A percentile compares a stretch with the other conserved stretches of the same genome.
Evolutionary conservation across 441 rosid species (phyloP).

Genomic region (Raphanus hybrid): DNA sequence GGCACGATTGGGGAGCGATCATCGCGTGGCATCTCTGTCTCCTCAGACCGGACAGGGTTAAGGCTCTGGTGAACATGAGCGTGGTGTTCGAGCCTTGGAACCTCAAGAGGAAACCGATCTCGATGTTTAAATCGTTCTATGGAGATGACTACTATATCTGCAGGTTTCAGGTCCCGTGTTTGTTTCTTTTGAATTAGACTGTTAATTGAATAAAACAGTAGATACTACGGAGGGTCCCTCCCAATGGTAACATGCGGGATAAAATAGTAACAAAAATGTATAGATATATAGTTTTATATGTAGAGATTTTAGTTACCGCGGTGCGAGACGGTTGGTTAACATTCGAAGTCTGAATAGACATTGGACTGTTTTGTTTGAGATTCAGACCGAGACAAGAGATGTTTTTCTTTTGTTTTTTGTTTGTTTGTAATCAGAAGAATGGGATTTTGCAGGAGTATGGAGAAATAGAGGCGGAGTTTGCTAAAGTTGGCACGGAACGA

Average conservation of each 20-base stretch:
- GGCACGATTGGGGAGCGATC: conserved; percentile 80
- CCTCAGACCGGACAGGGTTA: conserved; percentile 71
- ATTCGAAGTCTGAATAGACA: background rate
- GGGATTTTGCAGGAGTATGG: conserved; percentile 57
- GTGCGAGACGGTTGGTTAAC: no score
- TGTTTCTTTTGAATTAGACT: conserved; percentile 1
- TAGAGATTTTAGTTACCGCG: no score
- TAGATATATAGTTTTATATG: no score
- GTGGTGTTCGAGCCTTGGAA: conserved; percentile 58
- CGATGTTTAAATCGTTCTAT: conserved; percentile 44
- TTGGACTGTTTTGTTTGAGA: conserved; percentile 1
- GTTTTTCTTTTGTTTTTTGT: background rate
- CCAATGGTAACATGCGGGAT: no score
- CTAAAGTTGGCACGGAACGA: conserved; percentile 44
- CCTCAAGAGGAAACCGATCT: conserved; percentile 49
- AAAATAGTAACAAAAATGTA: no score
- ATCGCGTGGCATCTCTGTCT: conserved; percentile 69
- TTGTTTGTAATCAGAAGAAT: conserved; percentile 14
- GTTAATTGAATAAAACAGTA: background rate
- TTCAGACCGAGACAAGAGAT: conserved; percentile 5
- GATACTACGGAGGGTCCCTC: background rate
- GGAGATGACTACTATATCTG: conserved; percentile 75
- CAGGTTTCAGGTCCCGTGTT: conserved; percentile 64
- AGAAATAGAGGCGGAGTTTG: conserved; percentile 64
- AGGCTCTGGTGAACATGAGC: conserved; percentile 66